Evolutionary conservation across 2,329 filamentous ascomycete species (phyloP).

Genomic region (Stachybotrys chartarum): DNA sequence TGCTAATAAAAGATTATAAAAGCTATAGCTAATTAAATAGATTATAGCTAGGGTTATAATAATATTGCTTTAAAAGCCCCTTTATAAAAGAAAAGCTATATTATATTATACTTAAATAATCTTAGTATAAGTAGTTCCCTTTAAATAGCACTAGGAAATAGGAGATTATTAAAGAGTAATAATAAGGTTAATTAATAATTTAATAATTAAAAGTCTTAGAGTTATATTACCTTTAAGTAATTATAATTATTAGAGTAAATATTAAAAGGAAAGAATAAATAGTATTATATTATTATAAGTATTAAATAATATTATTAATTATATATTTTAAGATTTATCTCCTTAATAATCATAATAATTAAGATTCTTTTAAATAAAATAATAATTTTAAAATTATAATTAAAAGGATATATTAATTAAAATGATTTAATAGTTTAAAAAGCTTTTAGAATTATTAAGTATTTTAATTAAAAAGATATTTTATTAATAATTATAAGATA

Average conservation of each 20-base stretch:
- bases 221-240: neutral
- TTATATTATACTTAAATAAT: neutral
- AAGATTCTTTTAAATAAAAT: neutral
- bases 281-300: neutral
- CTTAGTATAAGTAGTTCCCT: neutral
- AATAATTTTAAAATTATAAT: conserved; percentile 1
- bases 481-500: conserved; percentile 1
- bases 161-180: neutral
- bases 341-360: neutral
- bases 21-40: no score
- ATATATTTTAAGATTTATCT: neutral
- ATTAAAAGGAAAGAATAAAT: neutral
- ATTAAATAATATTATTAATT: neutral
- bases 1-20: no score
- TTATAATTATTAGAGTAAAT: neutral
- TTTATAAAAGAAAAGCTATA: no score
- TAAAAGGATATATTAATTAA: neutral
- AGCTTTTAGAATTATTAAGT: neutral
- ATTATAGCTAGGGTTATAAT: no score
- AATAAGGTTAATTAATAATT: neutral
- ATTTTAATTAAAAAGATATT: neutral
- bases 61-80: no score
- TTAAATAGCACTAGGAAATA: neutral
- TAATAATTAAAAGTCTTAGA: conserved; percentile 1
- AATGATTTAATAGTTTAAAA: neutral